Evolutionary conservation across 2,329 filamentous ascomycete species (phyloP).

Genomic region (Furcasterigmium furcatum): DNA sequence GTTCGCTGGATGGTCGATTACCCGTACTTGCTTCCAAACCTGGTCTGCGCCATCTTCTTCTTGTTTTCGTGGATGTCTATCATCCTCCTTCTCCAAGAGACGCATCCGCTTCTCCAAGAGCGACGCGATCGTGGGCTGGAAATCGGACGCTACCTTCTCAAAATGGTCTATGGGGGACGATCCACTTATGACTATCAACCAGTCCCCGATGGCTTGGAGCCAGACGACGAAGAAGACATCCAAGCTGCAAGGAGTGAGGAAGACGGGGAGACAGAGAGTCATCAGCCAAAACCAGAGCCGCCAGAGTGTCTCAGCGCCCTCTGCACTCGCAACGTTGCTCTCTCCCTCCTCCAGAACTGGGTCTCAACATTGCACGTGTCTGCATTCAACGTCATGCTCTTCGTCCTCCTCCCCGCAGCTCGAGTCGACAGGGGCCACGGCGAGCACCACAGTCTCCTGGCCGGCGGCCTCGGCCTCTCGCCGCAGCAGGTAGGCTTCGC

Average conservation of each 20-base stretch:
- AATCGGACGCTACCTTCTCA: neutral
- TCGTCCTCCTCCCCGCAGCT: constrained; percentile 14
- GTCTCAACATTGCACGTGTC: constrained; percentile 10
- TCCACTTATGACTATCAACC: too few species aligned
- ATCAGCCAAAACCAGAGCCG: too few species aligned
- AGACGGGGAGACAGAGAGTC: too few species aligned
- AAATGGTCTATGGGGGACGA: neutral
- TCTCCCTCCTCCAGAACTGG: constrained; percentile 11
- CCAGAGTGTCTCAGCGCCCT: constrained; percentile 1
- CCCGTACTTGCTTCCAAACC: constrained; percentile 17
- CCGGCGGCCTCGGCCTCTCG: constrained; percentile 18
- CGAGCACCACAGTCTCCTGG: constrained; percentile 14
- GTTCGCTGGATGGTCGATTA: constrained; percentile 14
- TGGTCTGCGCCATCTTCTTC: constrained; percentile 12
- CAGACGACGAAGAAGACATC: too few species aligned
- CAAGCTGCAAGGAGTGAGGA: too few species aligned
- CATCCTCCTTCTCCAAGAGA: constrained; percentile 17
- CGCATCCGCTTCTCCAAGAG: constrained; percentile 8
- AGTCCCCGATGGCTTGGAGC: too few species aligned
- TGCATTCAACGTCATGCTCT: constrained; percentile 18
- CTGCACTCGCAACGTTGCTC: constrained; percentile 12
- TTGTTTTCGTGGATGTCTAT: constrained; percentile 12
- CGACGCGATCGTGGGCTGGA: constrained; percentile 8
- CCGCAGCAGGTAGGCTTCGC: constrained; percentile 17
- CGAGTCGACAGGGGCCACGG: constrained; percentile 2